These are phyloP conservation scores for Physcia stellaris DNA, from an alignment of 495 filamentous ascomycete genomes.

Conservation along the genomic window DNA sequence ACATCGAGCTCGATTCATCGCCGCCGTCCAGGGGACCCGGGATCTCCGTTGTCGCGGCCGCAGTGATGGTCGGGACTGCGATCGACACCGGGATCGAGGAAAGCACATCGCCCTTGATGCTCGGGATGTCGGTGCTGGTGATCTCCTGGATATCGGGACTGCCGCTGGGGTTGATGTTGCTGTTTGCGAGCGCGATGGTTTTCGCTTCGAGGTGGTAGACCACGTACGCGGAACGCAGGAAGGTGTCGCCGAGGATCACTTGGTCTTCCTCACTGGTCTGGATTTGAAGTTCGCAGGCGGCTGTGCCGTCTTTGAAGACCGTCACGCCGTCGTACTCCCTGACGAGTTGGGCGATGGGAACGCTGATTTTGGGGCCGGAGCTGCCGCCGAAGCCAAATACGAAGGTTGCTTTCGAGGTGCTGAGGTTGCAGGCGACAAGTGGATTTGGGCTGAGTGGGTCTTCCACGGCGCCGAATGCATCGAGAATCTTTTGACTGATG, in stretches of 20 bases:
- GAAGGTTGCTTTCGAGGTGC: constrained; percentile 37
- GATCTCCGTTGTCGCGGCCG: too few species aligned
- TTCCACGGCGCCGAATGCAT: constrained; percentile 47
- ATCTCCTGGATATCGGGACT: constrained; percentile 60
- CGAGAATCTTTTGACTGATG: constrained; percentile 45
- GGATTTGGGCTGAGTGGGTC: constrained; percentile 33
- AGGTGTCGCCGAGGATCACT: constrained; percentile 71
- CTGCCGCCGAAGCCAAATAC: constrained; percentile 49
- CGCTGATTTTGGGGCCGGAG: constrained; percentile 40
- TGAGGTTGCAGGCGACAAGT: constrained; percentile 55
- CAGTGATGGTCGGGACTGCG: too few species aligned
- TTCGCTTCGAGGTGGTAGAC: constrained; percentile 79
- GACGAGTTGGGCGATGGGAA: constrained; percentile 54
- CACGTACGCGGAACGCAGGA: constrained; percentile 78
- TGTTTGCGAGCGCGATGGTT: constrained; percentile 66
- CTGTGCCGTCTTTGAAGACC: constrained; percentile 41
- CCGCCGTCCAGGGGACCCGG: too few species aligned
- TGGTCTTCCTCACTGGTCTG: constrained; percentile 42
- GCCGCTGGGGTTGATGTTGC: constrained; percentile 54
- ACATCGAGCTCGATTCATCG: too few species aligned
- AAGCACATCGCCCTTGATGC: too few species aligned
- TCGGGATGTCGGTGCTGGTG: constrained; percentile 48
- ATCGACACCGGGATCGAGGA: too few species aligned
- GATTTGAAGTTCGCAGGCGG: constrained; percentile 56
- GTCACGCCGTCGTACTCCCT: constrained; percentile 39